Evolutionary conservation across 2,329 filamentous ascomycete genomes (phyloP).

Genomic region (Hypoxylon sp.): DNA sequence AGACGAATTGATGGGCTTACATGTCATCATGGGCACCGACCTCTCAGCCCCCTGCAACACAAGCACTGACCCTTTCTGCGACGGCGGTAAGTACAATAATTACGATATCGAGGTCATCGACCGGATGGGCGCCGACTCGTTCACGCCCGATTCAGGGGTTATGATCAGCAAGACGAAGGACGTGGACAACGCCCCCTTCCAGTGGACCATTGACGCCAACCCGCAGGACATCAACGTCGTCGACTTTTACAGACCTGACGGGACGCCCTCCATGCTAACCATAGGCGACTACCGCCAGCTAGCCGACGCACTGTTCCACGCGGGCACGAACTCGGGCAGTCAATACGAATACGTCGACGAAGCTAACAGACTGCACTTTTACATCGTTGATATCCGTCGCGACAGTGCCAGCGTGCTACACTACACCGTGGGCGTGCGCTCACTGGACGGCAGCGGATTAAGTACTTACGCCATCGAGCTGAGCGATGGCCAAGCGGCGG

Average conservation of each 20-base stretch:
- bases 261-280: constrained; percentile 61
- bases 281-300: constrained; percentile 68
- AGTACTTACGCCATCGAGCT: constrained; percentile 57
- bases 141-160: constrained; percentile 65
- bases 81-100: constrained; percentile 64
- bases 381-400: constrained; percentile 60
- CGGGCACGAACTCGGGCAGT: constrained; percentile 64
- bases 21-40: constrained; percentile 61
- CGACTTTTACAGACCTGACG: constrained; percentile 64
- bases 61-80: constrained; percentile 61
- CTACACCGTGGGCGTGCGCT: constrained; percentile 63
- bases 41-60: constrained; percentile 60
- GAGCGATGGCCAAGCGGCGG: constrained; percentile 52
- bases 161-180: constrained; percentile 68
- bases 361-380: constrained; percentile 64
- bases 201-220: constrained; percentile 68
- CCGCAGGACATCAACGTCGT: constrained; percentile 64
- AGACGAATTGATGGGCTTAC: constrained; percentile 61
- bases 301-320: constrained; percentile 67
- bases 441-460: constrained; percentile 56
- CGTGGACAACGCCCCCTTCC: constrained; percentile 60
- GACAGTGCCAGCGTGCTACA: constrained; percentile 59
- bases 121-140: constrained; percentile 67
- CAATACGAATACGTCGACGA: constrained; percentile 63
- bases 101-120: constrained; percentile 68